phyloP scores from a whole-genome alignment of 163 green algal genomes.

The Volvox carteri region DNA sequence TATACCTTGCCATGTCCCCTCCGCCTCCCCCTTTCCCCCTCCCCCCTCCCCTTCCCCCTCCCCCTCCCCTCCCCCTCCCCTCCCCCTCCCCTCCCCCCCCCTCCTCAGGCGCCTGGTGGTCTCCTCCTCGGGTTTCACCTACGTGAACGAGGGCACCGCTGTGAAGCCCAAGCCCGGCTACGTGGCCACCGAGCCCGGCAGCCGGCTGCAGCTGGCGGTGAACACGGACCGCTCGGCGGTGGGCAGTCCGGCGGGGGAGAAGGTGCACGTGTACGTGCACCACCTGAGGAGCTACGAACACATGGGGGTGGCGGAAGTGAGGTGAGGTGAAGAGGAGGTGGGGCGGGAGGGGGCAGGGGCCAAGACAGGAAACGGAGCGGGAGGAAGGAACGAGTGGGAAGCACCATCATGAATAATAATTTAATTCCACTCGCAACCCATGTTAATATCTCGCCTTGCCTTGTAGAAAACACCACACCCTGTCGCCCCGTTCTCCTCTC shows the following conservation, averaged over 20 bases:
- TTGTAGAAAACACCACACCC: no score
- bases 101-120: constrained; percentile 17
- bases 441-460: no score
- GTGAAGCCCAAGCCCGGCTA: constrained; percentile 54
- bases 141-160: constrained; percentile 41
- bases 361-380: no score
- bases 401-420: no score
- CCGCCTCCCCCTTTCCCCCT: background rate
- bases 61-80: background rate
- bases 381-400: no score
- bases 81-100: background rate
- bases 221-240: constrained; percentile 35
- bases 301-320: constrained; percentile 21
- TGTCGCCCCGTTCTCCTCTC: background rate
- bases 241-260: background rate
- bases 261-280: constrained; percentile 40
- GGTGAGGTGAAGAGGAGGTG: background rate
- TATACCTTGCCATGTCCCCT: background rate
- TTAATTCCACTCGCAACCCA: no score
- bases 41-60: background rate
- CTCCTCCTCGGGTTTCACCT: constrained; percentile 13
- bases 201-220: constrained; percentile 25
- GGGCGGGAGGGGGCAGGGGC: no score
- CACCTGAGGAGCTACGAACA: constrained; percentile 42
- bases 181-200: constrained; percentile 16